Conservation (phyloP, 371 early-diverging fungal genomes). For the Vairimorpha necatrix region DNA sequence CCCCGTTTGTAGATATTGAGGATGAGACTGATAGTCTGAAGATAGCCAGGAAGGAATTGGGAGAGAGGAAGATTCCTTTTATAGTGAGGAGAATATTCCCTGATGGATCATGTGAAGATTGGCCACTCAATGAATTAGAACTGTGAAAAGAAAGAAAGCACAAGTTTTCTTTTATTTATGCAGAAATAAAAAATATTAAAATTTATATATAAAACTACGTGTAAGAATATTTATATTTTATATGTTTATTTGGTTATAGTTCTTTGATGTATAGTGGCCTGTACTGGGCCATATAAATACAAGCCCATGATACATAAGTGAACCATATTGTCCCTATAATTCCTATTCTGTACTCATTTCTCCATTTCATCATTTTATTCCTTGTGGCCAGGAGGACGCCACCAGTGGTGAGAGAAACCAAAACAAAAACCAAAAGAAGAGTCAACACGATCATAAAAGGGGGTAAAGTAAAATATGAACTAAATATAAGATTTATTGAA, state of each 20-base stretch:
- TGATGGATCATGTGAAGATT: constrained; percentile 90
- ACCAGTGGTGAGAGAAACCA: not conserved
- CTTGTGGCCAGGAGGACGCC: constrained; percentile 18
- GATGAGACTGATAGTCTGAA: constrained; percentile 90
- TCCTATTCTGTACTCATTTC: constrained; percentile 41
- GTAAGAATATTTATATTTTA: no score
- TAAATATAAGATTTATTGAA: not conserved
- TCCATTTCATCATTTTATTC: constrained; percentile 5
- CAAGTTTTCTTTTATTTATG: not conserved
- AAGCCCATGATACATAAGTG: constrained; percentile 52
- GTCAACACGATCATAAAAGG: constrained; percentile 2
- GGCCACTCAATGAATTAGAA: constrained; percentile 80
- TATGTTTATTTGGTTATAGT: not conserved
- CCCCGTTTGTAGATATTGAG: constrained; percentile 87
- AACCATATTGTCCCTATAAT: constrained; percentile 45
- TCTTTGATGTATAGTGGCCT: constrained; percentile 26
- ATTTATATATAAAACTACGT: no score
- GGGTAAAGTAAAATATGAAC: no score
- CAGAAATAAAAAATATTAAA: not conserved
- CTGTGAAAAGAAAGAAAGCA: not conserved
- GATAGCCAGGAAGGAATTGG: constrained; percentile 92
- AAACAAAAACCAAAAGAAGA: constrained; percentile 11
- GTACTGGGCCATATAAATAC: constrained; percentile 53
- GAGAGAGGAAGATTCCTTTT: constrained; percentile 85
- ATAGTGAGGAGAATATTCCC: constrained; percentile 88